Evolutionary conservation across 495 filamentous ascomycete genomes (phyloP).

Genomic region (Eremomyces bilateralis): DNA sequence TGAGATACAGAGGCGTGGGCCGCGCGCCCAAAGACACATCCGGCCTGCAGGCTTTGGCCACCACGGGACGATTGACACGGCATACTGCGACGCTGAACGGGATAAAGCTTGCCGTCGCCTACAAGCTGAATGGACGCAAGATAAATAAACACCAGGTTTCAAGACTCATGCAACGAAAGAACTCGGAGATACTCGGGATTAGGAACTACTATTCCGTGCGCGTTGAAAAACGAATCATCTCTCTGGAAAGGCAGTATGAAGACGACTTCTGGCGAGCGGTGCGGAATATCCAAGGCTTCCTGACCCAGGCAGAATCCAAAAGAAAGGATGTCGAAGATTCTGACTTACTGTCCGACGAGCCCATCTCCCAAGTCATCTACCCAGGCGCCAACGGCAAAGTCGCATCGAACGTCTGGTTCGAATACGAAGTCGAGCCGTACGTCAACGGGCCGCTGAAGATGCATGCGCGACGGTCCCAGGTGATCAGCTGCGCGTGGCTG

Average conservation of each 20-base stretch:
- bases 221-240: slow-evolving; percentile 3
- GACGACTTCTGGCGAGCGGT: slow-evolving; percentile 5
- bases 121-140: slow-evolving; percentile 19
- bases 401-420: slow-evolving; percentile 9
- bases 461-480: slow-evolving; percentile 9
- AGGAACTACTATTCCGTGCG: slow-evolving; percentile 5
- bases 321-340: slow-evolving; percentile 7
- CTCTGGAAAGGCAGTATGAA: neutral
- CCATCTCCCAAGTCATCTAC: slow-evolving; percentile 12
- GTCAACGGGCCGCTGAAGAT: slow-evolving; percentile 7
- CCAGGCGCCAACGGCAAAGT: slow-evolving; percentile 3
- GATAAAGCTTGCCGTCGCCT: slow-evolving; percentile 13
- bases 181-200: slow-evolving; percentile 7
- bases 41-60: slow-evolving; percentile 6
- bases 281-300: slow-evolving; percentile 4
- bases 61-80: slow-evolving; percentile 12
- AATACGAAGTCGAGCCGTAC: slow-evolving; percentile 9
- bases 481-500: slow-evolving; percentile 9
- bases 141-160: slow-evolving; percentile 13
- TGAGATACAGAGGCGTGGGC: too few relatives aligned
- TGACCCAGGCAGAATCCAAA: slow-evolving; percentile 8
- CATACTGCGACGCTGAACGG: slow-evolving; percentile 10
- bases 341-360: slow-evolving; percentile 13
- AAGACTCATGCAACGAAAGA: slow-evolving; percentile 11
- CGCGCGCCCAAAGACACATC: too few relatives aligned